phyloP scores from a whole-genome alignment of 2,329 filamentous ascomycete species.

The Corinectria fuckeliana region DNA sequence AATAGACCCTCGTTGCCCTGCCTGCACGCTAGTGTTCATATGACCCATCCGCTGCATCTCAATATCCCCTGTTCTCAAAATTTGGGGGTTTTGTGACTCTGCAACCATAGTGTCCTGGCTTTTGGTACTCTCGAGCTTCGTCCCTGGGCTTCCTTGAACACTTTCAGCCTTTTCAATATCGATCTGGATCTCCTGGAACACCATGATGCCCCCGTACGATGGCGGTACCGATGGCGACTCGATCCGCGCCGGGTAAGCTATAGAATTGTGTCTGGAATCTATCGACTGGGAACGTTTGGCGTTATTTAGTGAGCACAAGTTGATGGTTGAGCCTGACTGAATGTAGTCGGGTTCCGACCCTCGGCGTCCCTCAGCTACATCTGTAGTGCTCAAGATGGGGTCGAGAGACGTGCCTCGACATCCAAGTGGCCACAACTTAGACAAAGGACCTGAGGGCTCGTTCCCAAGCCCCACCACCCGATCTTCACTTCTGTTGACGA shows the following conservation, averaged over 20 bases:
- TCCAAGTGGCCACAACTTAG: constrained; percentile 24
- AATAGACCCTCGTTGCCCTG: constrained; percentile 21
- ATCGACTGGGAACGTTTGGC: constrained; percentile 22
- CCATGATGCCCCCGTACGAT: constrained; percentile 62
- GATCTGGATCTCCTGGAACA: constrained; percentile 67
- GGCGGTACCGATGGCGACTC: constrained; percentile 31
- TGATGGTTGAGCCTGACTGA: constrained; percentile 35
- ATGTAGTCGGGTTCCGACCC: constrained; percentile 27
- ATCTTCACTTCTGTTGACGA: constrained; percentile 43
- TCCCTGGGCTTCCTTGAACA: constrained; percentile 12
- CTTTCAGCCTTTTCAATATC: constrained; percentile 43
- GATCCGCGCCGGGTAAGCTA: constrained; percentile 32
- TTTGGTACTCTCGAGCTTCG: constrained; percentile 12
- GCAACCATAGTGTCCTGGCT: constrained; percentile 12
- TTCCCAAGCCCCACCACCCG: constrained; percentile 10
- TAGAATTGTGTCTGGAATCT: constrained; percentile 23
- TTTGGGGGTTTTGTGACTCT: constrained; percentile 15
- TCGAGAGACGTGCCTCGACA: constrained; percentile 15
- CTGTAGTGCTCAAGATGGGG: background rate
- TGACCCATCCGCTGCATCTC: constrained; percentile 36
- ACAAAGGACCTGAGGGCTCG: constrained; percentile 5
- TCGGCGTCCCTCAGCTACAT: constrained; percentile 12
- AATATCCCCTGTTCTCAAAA: constrained; percentile 25
- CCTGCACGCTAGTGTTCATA: constrained; percentile 33
- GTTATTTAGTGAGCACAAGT: constrained; percentile 28